Percentiles rank a stretch among this genome's conserved stretches.
Evolutionary conservation across 139 green algal genomes (phyloP).

Genomic region (Coccomyxa sp.): DNA sequence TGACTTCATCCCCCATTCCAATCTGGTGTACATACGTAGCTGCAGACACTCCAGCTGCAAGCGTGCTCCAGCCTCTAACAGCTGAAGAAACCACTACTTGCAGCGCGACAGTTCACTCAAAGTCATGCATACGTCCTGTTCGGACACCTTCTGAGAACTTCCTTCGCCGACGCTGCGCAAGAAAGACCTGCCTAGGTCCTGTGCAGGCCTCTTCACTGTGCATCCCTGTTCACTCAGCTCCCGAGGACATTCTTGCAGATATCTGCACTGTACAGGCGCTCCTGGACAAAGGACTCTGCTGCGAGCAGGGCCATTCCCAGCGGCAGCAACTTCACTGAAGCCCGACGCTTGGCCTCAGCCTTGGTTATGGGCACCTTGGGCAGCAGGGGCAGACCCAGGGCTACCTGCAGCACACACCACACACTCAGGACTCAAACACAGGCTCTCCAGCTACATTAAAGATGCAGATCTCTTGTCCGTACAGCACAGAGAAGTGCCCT

Average conservation of each 20-base stretch:
- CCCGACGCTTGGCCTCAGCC: background rate
- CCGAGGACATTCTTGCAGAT: background rate
- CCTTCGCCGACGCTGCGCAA: too few relatives aligned
- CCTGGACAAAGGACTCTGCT: background rate
- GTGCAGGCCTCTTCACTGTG: too few relatives aligned
- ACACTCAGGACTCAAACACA: background rate
- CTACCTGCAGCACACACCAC: background rate
- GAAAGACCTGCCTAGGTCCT: too few relatives aligned
- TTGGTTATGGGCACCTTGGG: background rate
- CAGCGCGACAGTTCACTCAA: too few relatives aligned
- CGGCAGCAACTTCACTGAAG: background rate
- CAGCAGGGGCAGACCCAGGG: background rate
- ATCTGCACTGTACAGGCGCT: constrained; percentile 3
- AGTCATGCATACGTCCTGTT: too few relatives aligned
- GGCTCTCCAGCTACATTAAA: background rate
- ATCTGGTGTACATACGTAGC: too few relatives aligned
- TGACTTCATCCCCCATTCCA: too few relatives aligned
- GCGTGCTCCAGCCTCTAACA: too few relatives aligned
- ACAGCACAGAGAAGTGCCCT: too few relatives aligned
- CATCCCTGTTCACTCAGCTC: background rate
- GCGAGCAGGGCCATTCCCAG: background rate
- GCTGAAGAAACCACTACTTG: too few relatives aligned
- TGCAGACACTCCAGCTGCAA: too few relatives aligned
- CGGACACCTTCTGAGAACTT: too few relatives aligned
- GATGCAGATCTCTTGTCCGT: background rate